Percentiles rank a stretch among this genome's conserved stretches.
Conservation (phyloP, 805 yeast genomes). For the Candida quercuum region DNA sequence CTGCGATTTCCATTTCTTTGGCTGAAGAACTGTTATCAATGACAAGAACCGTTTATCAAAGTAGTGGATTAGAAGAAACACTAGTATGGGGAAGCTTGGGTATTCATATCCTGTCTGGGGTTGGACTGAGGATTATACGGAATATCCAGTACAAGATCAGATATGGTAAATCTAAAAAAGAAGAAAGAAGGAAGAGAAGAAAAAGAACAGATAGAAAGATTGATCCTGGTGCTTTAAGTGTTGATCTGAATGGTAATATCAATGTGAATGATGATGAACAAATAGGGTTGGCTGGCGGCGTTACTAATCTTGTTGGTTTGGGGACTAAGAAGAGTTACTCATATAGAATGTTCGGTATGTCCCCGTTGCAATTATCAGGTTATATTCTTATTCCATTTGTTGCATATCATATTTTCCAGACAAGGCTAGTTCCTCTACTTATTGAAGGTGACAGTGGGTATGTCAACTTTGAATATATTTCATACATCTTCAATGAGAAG, state of each 20-base stretch:
- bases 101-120: constrained; percentile 51
- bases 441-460: constrained; percentile 63
- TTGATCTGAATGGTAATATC: constrained; percentile 11
- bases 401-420: constrained; percentile 39
- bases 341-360: constrained; percentile 37
- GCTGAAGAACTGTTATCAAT: constrained; percentile 54
- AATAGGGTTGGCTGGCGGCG: constrained; percentile 58
- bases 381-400: constrained; percentile 43
- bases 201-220: constrained; percentile 13
- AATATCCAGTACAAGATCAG: constrained; percentile 21
- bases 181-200: constrained; percentile 20
- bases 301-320: constrained; percentile 44
- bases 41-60: constrained; percentile 58
- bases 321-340: constrained; percentile 46
- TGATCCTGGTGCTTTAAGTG: constrained; percentile 10
- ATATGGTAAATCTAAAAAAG: constrained; percentile 18
- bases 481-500: constrained; percentile 29
- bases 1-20: constrained; percentile 38
- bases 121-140: constrained; percentile 36
- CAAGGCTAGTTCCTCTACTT: constrained; percentile 43
- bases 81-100: constrained; percentile 42
- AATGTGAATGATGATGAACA: constrained; percentile 35
- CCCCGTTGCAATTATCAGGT: constrained; percentile 61
- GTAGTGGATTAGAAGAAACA: constrained; percentile 41
- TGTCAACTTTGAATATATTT: constrained; percentile 46